Evolutionary conservation across 129 eudicot genomes (phyloP), one percentile per base, ranked within the genome.

Genomic region (Ambrosia artemisiifolia): DNA sequence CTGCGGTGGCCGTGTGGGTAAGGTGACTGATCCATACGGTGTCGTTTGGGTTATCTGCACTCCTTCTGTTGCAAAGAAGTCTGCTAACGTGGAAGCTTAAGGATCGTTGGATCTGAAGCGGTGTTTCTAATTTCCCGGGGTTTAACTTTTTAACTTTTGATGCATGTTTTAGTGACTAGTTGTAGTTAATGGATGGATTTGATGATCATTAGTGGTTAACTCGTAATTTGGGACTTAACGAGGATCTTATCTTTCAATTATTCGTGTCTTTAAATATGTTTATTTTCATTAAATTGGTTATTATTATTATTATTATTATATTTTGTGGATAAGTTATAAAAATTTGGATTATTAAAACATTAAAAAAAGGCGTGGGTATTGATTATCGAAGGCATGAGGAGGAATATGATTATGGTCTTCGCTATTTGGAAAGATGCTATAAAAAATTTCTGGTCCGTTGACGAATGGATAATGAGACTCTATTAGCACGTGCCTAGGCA

Each of bases 1-100:
- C 57, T 57, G 71, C 63, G 87, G 83, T 30, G 88, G 85, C 79
- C 88, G 89, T 75, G 87, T 83, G 82, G 95, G 85, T 1, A 89
- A 83, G 57, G 84, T 93, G 44, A 89, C 77, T 73, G 98, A 93
- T 76, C 98, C 98, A 2, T 93, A 77, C 70, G 98, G 96, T 5
- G 51, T 78, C 9, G 73, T 82, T 48, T 93, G 96, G 98, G 46
- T 76, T 19, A 80, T 93, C 50, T 83, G 84, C 81, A 42, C 87
- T 38, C 80, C 96, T 19, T 6, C 44, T 40, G 28, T 24, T 24
- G 74, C 76, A 3, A 57, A 76, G 73, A 74, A 75, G 79, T 0
- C 0, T 36, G 82, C 59, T 63, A 87, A 86, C 60, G 94, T 72
- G 82, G 91, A 84, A 18, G 91, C 91, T 9, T 85, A 61, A 64